Evolutionary conservation across 2,329 filamentous ascomycete species (phyloP).

Genomic region (Blastomyces emzantsi): DNA sequence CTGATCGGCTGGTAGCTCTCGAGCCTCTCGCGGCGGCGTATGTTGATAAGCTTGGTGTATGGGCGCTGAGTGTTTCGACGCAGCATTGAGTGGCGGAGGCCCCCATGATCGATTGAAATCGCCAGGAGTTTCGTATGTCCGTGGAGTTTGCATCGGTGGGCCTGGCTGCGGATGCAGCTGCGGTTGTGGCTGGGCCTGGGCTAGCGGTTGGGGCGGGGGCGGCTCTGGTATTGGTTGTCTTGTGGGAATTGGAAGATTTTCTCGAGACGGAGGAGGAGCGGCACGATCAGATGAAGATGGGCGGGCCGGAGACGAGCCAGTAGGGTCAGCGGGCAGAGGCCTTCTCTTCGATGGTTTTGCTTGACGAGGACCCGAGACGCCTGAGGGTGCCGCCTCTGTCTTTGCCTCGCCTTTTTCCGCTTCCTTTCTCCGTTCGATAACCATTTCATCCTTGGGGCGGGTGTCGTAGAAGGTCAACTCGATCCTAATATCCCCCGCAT

Average conservation of each 20-base stretch:
- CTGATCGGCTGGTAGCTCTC: conserved; percentile 2
- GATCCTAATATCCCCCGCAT: conserved; percentile 87
- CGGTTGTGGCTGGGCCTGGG: neutral
- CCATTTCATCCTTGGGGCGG: conserved; percentile 68
- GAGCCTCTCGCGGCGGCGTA: conserved; percentile 11
- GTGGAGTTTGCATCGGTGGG: conserved; percentile 17
- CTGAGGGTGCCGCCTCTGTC: conserved; percentile 18
- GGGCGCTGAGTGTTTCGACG: neutral
- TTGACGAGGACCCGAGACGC: conserved; percentile 40
- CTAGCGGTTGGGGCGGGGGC: neutral
- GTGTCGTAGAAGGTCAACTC: conserved; percentile 96
- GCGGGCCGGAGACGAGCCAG: conserved; percentile 41
- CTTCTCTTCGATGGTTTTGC: conserved; percentile 66
- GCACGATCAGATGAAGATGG: conserved; percentile 28
- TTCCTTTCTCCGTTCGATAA: conserved; percentile 46
- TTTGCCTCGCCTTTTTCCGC: conserved; percentile 31
- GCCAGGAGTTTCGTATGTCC: conserved; percentile 26
- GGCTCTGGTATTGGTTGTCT: conserved; percentile 1
- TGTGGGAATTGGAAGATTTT: neutral
- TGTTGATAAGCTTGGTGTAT: conserved; percentile 7
- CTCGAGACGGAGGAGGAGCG: conserved; percentile 4
- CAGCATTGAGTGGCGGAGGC: neutral
- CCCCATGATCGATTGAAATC: conserved; percentile 16
- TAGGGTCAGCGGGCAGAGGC: conserved; percentile 72
- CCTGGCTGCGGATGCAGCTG: conserved; percentile 14